Evolutionary conservation across 2,329 filamentous ascomycete species (phyloP), one percentile per base, ranked within the genome.

Genomic region (Decorospora gaudefroyi): DNA sequence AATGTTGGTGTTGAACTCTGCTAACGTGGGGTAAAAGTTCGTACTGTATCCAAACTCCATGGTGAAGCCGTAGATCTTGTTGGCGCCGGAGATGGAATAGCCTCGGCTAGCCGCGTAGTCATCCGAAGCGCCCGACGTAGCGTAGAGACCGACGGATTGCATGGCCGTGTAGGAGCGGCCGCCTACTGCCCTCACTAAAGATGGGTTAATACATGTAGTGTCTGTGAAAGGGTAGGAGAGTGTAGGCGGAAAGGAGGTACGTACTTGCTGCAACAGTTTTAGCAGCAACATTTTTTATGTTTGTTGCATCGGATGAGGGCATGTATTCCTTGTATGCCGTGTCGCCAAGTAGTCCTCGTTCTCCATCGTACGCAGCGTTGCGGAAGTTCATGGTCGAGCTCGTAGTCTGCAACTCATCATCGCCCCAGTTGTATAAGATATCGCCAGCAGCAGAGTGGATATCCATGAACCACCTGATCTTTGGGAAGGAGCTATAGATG

Each of bases 371-470:
- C 3, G 73, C 64, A 2, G 67, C 39, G 70, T 82, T 83, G 17
- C 70, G 59, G 64, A 82, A 81, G 65, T 74, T 82, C 72, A 78
- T 77, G 34, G 55, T 55, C 0, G 73, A 58, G 31, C 73, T 71
- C 0, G 62, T 70, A 37, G 65, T 67, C 64, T 83, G 80, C 43
- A 76, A 69, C 32, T 77, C 72, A 51, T 83, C 79, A 50, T 79
- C 76, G 15, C 80, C 80, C 80, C 80, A 83, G 41, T 70, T 74
- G 64, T 82, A 82, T 10, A 83, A 65, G 12, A 84, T 69, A 21
- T 75, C 69, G 2, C 77, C 78, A 0, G 73, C 71, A 18, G 72
- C 77, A 1, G 79, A 81, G 71, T 84, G 81, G 30, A 83, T 71
- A 51, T 84, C 81, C 46, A 82, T 67, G 61, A 80, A 81, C 79